phyloP scores from a whole-genome alignment of 176 grass and related monocot species.

The Hordeum marinum region DNA sequence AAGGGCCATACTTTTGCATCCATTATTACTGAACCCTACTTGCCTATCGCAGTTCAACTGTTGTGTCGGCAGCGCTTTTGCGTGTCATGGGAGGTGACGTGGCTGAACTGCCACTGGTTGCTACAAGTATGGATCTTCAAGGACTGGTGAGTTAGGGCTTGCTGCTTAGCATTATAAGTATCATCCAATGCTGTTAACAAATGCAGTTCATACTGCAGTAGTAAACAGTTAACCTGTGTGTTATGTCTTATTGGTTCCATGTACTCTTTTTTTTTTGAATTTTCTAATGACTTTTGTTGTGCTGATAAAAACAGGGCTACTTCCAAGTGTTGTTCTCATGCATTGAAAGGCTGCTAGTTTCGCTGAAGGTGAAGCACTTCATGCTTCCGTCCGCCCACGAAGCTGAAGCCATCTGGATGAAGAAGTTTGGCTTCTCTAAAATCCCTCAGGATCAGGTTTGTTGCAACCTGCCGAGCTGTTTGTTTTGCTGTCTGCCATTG shows the following conservation, averaged over 20 bases:
- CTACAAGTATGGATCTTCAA: conserved; percentile 83
- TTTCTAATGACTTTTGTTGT: not conserved
- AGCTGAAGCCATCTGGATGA: conserved; percentile 92
- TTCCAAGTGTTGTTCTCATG: conserved; percentile 81
- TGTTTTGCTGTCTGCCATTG: not conserved
- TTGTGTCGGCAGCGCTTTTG: conserved; percentile 83
- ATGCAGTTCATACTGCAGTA: conserved; percentile 6
- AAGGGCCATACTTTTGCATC: not conserved
- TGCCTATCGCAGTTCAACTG: conserved; percentile 50
- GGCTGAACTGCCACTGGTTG: conserved; percentile 87
- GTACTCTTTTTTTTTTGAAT: not conserved
- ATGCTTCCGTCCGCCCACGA: conserved; percentile 90
- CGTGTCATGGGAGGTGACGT: conserved; percentile 86
- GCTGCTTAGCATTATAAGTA: not conserved
- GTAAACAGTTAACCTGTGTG: not conserved
- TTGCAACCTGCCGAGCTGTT: not conserved
- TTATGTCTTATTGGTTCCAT: not conserved
- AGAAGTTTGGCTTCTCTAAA: conserved; percentile 88
- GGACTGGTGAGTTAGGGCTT: conserved; percentile 44
- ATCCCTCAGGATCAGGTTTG: conserved; percentile 64
- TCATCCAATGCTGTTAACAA: not conserved
- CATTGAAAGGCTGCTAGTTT: conserved; percentile 70
- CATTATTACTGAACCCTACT: not conserved
- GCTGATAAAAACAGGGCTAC: conserved; percentile 59
- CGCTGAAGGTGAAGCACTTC: conserved; percentile 68